phyloP scores from a whole-genome alignment of 805 yeast genomes.

The Torulaspora gathmanii region DNA sequence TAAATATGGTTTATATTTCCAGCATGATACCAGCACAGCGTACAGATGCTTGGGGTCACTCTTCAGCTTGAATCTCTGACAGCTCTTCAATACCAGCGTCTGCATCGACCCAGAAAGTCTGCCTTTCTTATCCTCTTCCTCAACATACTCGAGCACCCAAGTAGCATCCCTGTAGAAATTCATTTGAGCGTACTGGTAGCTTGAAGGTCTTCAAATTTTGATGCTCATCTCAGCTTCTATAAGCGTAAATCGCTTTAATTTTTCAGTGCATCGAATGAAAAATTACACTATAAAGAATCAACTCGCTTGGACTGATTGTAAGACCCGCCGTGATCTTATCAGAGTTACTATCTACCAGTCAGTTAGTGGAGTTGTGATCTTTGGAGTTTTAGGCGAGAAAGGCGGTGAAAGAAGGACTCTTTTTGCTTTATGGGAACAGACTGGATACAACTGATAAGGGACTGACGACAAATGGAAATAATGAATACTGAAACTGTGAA shows the following conservation, averaged over 20 bases:
- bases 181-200: constrained; percentile 15
- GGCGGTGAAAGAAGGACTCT: background rate
- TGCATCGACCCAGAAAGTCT: constrained; percentile 50
- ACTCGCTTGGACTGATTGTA: background rate
- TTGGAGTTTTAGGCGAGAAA: background rate
- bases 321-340: background rate
- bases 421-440: background rate
- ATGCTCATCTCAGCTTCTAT: constrained; percentile 4
- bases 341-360: too few species aligned
- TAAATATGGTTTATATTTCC: constrained; percentile 65
- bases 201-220: background rate
- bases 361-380: background rate
- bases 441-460: background rate
- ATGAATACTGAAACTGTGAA: constrained; percentile 9
- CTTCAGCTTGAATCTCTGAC: constrained; percentile 45
- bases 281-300: background rate
- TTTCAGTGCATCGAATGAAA: constrained; percentile 1
- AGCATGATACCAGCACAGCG: constrained; percentile 76
- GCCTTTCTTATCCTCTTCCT: constrained; percentile 30
- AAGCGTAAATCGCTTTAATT: constrained; percentile 1
- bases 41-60: constrained; percentile 78
- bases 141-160: constrained; percentile 36
- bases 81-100: constrained; percentile 47
- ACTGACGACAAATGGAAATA: background rate
- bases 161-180: constrained; percentile 40